Evolutionary conservation across 768 basidiomycete species (phyloP).

Genomic region (Dictyophora rubrovolvata): DNA sequence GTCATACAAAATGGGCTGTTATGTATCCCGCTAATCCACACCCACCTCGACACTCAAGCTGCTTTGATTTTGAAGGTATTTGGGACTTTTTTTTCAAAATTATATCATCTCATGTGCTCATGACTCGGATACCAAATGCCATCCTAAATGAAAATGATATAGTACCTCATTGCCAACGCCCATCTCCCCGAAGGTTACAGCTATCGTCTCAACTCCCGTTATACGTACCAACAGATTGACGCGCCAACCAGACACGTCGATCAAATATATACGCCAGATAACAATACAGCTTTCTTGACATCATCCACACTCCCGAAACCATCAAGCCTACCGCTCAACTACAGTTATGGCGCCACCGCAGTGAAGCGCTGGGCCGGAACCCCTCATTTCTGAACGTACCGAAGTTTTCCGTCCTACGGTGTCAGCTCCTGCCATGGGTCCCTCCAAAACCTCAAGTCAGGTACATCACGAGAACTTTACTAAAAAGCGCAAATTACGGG

Average conservation of each 20-base stretch:
- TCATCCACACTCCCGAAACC: slow-evolving; percentile 14
- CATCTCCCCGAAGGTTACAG: neutral
- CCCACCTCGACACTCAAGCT: neutral
- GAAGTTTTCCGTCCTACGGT: slow-evolving; percentile 15
- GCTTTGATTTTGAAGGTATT: neutral
- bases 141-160: neutral
- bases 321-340: slow-evolving; percentile 20
- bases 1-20: neutral
- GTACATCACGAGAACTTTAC: neutral
- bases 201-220: neutral
- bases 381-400: slow-evolving; percentile 9
- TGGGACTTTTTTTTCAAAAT: neutral
- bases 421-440: neutral
- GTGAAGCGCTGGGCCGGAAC: slow-evolving; percentile 18
- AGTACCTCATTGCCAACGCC: neutral
- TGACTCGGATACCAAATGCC: neutral
- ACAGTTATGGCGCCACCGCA: slow-evolving; percentile 23
- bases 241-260: neutral
- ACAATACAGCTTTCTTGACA: slow-evolving; percentile 20
- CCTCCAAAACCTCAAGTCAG: neutral
- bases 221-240: neutral
- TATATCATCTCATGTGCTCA: neutral
- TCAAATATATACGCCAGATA: slow-evolving; percentile 13
- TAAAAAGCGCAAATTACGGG: neutral
- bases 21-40: neutral